These are phyloP conservation scores for Senna tora DNA, from an alignment of 306 rosid species.

Conservation along the genomic window DNA sequence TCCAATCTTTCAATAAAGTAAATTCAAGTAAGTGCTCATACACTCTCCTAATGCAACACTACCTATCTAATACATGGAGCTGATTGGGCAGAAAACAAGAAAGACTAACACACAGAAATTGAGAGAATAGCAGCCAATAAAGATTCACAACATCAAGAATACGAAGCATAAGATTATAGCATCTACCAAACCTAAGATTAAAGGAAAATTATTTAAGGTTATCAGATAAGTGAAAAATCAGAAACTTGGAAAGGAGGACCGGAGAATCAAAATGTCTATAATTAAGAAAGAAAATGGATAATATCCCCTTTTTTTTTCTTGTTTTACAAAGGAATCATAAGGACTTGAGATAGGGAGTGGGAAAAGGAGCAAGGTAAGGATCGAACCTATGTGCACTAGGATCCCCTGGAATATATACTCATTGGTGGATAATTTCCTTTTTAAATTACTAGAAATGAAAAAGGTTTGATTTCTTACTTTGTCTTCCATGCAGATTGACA, in stretches of 20 bases:
- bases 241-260: neutral
- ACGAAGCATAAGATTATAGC: neutral
- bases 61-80: neutral
- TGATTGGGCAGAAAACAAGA: neutral
- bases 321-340: too few relatives aligned
- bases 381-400: too few relatives aligned
- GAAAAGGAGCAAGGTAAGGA: too few relatives aligned
- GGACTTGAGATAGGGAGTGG: too few relatives aligned
- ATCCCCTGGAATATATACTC: too few relatives aligned
- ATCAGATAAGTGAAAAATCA: neutral
- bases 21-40: conserved; percentile 7
- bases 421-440: neutral
- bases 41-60: neutral
- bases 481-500: neutral
- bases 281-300: too few relatives aligned
- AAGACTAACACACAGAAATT: neutral
- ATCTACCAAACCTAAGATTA: neutral
- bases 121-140: neutral
- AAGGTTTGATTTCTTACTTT: neutral
- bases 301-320: too few relatives aligned
- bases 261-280: too few relatives aligned
- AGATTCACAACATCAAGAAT: neutral
- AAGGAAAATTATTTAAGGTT: neutral
- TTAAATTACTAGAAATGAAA: neutral
- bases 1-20: neutral